phyloP scores from a whole-genome alignment of 106 monocot genomes.

The Dendrobium huoshanense region DNA sequence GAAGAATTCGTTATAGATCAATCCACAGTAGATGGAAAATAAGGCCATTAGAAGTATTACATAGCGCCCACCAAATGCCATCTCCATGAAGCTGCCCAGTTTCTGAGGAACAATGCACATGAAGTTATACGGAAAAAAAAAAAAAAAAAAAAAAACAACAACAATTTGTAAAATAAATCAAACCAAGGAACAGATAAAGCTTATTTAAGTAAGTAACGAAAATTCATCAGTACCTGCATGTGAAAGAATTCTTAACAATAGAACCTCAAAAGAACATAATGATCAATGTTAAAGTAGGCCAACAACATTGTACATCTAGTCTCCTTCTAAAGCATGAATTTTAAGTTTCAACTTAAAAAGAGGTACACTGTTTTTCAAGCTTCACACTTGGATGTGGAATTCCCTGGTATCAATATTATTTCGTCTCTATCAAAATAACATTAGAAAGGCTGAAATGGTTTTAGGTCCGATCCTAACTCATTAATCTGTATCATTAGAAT shows the following conservation, averaged over 20 bases:
- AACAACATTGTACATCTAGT: neutral
- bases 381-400: neutral
- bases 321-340: neutral
- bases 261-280: neutral
- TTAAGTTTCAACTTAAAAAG: neutral
- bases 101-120: slow-evolving; percentile 45
- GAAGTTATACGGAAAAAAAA: neutral
- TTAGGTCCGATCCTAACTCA: neutral
- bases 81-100: slow-evolving; percentile 98
- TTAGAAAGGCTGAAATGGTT: neutral
- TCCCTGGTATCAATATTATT: neutral
- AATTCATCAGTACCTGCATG: neutral
- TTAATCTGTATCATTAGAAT: neutral
- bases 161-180: slow-evolving; percentile 6
- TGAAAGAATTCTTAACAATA: neutral
- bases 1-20: slow-evolving; percentile 98
- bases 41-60: slow-evolving; percentile 92
- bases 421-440: neutral
- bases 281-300: neutral
- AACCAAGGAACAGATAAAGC: neutral
- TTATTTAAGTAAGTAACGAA: neutral
- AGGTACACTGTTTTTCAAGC: neutral
- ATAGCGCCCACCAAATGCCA: slow-evolving; percentile 99
- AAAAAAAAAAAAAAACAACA: neutral
- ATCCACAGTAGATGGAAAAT: slow-evolving; percentile 97